phyloP scores from a whole-genome alignment of 2,329 filamentous ascomycete genomes.

The Cladosporium colombiae region DNA sequence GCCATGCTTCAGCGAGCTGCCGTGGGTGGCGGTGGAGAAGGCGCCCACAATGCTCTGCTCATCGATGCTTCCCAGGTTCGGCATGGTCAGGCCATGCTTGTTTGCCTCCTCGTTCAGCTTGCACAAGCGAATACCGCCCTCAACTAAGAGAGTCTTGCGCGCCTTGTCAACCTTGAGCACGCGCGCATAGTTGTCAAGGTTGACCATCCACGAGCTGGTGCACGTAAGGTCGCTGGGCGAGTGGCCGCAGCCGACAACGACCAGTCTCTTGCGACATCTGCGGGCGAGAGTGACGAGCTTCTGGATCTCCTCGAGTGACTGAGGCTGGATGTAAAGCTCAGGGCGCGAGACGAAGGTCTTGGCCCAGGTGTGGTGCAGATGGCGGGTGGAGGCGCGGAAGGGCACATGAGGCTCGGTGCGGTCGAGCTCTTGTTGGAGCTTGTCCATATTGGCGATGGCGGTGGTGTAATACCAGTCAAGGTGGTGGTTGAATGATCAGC shows the following conservation, averaged over 20 bases:
- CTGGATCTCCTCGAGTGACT: constrained; percentile 76
- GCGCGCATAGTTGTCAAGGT: constrained; percentile 78
- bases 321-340: constrained; percentile 86
- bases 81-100: constrained; percentile 76
- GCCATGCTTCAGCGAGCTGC: constrained; percentile 80
- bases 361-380: constrained; percentile 92
- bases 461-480: background rate
- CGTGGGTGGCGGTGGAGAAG: constrained; percentile 91
- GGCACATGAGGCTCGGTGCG: constrained; percentile 64
- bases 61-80: constrained; percentile 92
- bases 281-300: constrained; percentile 80
- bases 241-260: constrained; percentile 86
- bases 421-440: constrained; percentile 56
- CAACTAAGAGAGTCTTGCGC: constrained; percentile 69
- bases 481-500: constrained; percentile 17
- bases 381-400: constrained; percentile 71
- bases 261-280: constrained; percentile 75
- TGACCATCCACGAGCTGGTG: constrained; percentile 91
- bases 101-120: constrained; percentile 74
- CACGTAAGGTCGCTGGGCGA: constrained; percentile 91
- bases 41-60: constrained; percentile 90
- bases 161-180: constrained; percentile 70
- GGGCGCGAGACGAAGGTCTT: constrained; percentile 86
- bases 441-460: constrained; percentile 25
- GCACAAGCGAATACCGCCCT: constrained; percentile 85